Percentiles rank a stretch among this genome's conserved stretches.
These are phyloP conservation scores for Theobroma grandiflorum DNA, from an alignment of 441 rosid species.

Conservation along the genomic window DNA sequence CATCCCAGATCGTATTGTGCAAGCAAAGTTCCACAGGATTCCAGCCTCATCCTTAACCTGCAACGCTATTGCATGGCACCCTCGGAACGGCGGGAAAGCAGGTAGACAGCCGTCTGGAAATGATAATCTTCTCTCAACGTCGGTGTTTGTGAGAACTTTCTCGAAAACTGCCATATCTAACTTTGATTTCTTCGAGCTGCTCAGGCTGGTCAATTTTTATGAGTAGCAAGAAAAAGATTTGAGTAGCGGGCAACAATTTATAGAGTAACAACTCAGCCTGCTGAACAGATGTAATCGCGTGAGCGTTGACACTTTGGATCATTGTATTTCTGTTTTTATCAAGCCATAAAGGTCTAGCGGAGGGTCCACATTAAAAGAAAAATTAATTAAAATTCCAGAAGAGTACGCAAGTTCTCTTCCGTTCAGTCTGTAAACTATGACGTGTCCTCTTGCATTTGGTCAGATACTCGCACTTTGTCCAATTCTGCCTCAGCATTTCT, in stretches of 20 bases:
- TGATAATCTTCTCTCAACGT: slow-evolving; percentile 23
- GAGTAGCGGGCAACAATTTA: neutral
- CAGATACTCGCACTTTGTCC: neutral
- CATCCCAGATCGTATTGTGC: neutral
- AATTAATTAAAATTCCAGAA: neutral
- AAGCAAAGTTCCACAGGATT: slow-evolving; percentile 15
- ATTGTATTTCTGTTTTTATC: neutral
- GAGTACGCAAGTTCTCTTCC: too few relatives aligned
- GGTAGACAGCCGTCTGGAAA: neutral
- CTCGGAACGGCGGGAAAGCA: neutral
- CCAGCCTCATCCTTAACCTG: slow-evolving; percentile 4
- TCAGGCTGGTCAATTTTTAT: neutral
- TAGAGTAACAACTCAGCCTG: neutral
- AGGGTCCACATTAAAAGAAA: neutral
- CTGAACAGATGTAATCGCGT: neutral
- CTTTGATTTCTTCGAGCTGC: neutral
- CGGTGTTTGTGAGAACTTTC: slow-evolving; percentile 20
- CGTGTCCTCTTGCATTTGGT: neutral
- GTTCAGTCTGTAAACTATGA: neutral
- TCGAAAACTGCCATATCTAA: neutral
- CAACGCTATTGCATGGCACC: neutral
- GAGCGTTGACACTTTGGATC: neutral
- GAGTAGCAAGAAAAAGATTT: neutral
- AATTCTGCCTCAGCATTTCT: neutral
- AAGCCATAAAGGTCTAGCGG: neutral